Evolutionary conservation across 768 basidiomycete genomes (phyloP).

Genomic region (Lyophyllum semitale): DNA sequence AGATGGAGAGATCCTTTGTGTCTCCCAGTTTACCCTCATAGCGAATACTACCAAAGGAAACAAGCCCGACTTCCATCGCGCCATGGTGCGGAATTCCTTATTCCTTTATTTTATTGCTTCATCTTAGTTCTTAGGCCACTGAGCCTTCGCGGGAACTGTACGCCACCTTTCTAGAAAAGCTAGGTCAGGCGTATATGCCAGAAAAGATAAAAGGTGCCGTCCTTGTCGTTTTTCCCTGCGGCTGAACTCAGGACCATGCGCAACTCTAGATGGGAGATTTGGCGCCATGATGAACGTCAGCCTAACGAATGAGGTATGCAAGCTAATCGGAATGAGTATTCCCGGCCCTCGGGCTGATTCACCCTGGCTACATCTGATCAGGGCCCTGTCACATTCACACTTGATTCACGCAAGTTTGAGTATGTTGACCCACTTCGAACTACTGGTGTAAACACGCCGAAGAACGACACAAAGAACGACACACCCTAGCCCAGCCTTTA

Average conservation of each 20-base stretch:
- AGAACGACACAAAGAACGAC: neutral
- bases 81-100: conserved; percentile 65
- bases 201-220: conserved; percentile 83
- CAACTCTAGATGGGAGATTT: conserved; percentile 77
- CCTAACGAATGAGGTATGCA: conserved; percentile 80
- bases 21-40: conserved; percentile 92
- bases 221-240: conserved; percentile 13
- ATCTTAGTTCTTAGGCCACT: conserved; percentile 47
- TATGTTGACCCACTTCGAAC: conserved; percentile 41
- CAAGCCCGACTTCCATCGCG: conserved; percentile 90
- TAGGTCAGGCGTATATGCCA: conserved; percentile 66
- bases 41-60: conserved; percentile 86
- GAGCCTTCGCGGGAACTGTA: conserved; percentile 73
- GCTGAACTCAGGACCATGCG: conserved; percentile 2
- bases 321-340: conserved; percentile 31
- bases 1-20: conserved; percentile 88
- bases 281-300: conserved; percentile 96
- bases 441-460: conserved; percentile 11
- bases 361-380: conserved; percentile 28
- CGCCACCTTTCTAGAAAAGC: conserved; percentile 65
- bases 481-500: conserved; percentile 1
- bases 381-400: conserved; percentile 85
- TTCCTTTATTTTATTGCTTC: neutral
- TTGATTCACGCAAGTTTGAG: conserved; percentile 81
- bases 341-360: conserved; percentile 35